Base-by-base conservation (phyloP, 1,284 basidiomycete species). In the Rhodotorula sp. region DNA sequence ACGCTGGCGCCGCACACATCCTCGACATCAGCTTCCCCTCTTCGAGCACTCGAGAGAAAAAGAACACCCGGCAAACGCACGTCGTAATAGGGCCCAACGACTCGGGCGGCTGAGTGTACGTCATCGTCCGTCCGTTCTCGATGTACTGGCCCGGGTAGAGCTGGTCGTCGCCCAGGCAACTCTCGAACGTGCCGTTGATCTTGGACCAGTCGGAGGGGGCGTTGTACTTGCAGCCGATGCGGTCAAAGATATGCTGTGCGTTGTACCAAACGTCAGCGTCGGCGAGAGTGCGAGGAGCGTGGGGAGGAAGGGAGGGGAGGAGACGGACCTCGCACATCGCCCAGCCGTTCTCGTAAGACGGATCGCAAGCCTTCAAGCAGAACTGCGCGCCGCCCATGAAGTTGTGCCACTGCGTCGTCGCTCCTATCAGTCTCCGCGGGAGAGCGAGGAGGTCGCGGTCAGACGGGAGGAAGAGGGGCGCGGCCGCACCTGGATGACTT, bases 181-280 rank as follows among this genome's bases (percentile, higher is more conserved):
- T 81, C 70, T 86, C 84, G 75, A 88, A 89, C 0, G 82, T 83
- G 24, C 83, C 84, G 52, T 85, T 81, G 64, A 71, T 68, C 24
- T 31, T 24, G 59, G 81, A 78, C 40, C 86, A 87, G 30, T 57
- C 81, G 71, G 85, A 87, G n/a, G 88, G 88, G 3, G 83, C 86
- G 76, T 90, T 90, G 81, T 86, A 89, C 16, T 76, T 78, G 76
- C 88, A 90, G 0, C 89, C 89, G 65, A 88, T 85, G 67, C 86
- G 85, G 67, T 74, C 75, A 26, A 67, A 75, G 64, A 76, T 74
- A 62, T 76, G 75, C 64, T 76, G 52, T 20, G n/a, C 3, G 10
- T 52, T 6, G 4, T 20, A n/a, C n/a, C n/a, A n/a, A n/a, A n/a
- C n/a, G n/a, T n/a, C n/a, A n/a, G n/a, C n/a, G n/a, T n/a, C n/a